Conservation (phyloP, 2,329 filamentous ascomycete genomes). For the Thielaviopsis ethacetica region DNA sequence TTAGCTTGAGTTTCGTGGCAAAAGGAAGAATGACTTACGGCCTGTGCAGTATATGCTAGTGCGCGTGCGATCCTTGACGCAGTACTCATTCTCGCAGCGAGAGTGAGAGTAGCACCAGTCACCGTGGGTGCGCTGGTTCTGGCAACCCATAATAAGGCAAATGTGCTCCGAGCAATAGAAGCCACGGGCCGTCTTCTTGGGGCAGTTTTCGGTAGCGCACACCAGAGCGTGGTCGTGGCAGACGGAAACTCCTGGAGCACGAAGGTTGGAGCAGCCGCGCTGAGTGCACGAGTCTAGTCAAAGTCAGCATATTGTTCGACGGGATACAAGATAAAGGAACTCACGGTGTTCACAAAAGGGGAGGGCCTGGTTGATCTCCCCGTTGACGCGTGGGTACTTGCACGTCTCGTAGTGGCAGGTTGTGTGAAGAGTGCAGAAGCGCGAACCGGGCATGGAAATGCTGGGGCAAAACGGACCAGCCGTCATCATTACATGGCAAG, state of each 20-base stretch:
- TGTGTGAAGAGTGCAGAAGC: background rate
- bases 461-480: background rate
- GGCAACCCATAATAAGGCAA: constrained; percentile 12
- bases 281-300: constrained; percentile 13
- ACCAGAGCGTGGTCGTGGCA: constrained; percentile 12
- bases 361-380: background rate
- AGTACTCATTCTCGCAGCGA: constrained; percentile 12
- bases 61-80: background rate
- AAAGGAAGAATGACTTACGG: background rate
- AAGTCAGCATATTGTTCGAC: background rate
- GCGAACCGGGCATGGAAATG: background rate
- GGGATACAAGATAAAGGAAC: background rate
- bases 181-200: constrained; percentile 6
- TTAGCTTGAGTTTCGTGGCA: background rate
- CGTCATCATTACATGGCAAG: background rate
- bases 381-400: constrained; percentile 2
- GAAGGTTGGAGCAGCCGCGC: constrained; percentile 11
- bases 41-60: background rate
- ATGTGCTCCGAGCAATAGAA: constrained; percentile 12
- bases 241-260: constrained; percentile 6
- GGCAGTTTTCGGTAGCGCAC: constrained; percentile 13
- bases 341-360: constrained; percentile 7
- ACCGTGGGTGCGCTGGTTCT: constrained; percentile 11
- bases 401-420: background rate
- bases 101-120: constrained; percentile 13